Evolutionary conservation across 495 filamentous ascomycete species (phyloP).

Genomic region (Aspergillus cristatus): DNA sequence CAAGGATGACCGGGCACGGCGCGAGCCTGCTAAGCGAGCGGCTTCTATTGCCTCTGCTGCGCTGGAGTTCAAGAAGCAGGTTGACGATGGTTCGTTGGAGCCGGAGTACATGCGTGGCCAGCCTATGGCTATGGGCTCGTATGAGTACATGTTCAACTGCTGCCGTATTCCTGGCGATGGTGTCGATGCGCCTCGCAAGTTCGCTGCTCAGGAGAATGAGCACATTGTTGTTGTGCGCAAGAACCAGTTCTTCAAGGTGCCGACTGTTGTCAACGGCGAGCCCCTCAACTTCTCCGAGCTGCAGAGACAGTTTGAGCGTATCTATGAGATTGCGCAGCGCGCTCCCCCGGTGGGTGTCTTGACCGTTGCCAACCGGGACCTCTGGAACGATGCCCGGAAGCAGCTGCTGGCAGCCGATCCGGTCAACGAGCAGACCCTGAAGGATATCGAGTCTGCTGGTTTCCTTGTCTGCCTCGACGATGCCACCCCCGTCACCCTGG

Average conservation of each 20-base stretch:
- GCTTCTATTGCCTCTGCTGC: slow-evolving; percentile 78
- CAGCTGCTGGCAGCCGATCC: slow-evolving; percentile 64
- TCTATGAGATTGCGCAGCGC: slow-evolving; percentile 68
- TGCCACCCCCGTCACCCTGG: slow-evolving; percentile 81
- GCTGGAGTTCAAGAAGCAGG: slow-evolving; percentile 89
- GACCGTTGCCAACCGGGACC: slow-evolving; percentile 85
- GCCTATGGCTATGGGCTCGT: slow-evolving; percentile 94
- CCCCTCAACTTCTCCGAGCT: slow-evolving; percentile 81
- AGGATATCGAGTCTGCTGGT: slow-evolving; percentile 79
- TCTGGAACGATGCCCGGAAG: slow-evolving; percentile 81
- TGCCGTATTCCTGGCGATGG: slow-evolving; percentile 78
- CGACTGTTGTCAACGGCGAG: slow-evolving; percentile 64
- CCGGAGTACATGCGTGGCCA: slow-evolving; percentile 96
- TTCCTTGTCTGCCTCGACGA: slow-evolving; percentile 95
- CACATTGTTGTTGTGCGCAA: slow-evolving; percentile 86
- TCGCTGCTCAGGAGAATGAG: slow-evolving; percentile 59
- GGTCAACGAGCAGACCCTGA: slow-evolving; percentile 63
- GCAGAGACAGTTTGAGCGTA: slow-evolving; percentile 73
- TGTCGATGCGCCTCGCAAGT: slow-evolving; percentile 79
- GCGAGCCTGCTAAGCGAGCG: slow-evolving; percentile 84
- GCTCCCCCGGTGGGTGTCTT: slow-evolving; percentile 71
- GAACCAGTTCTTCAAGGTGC: slow-evolving; percentile 92
- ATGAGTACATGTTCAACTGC: slow-evolving; percentile 98
- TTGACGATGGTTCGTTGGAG: slow-evolving; percentile 75
- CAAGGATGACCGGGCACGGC: slow-evolving; percentile 80